Conservation (phyloP, 441 rosid genomes). For the Erodium chrysanthum region DNA sequence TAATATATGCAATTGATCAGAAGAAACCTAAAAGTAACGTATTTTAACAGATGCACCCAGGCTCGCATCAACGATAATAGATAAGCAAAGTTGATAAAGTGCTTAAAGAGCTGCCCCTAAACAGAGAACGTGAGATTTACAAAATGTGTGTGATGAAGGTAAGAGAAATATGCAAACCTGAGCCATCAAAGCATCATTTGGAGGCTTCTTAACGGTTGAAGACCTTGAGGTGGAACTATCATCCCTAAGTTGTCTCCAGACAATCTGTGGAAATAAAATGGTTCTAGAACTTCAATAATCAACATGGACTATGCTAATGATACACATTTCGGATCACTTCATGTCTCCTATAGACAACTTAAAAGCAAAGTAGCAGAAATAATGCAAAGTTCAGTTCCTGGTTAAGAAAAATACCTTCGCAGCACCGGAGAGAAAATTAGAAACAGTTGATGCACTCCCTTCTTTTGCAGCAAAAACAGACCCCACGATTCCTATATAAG, state of each 20-base stretch:
- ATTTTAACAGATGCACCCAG: neutral
- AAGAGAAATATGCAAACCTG: conserved; percentile 35
- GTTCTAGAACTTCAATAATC: conserved; percentile 2
- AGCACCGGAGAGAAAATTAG: conserved; percentile 58
- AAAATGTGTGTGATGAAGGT: neutral
- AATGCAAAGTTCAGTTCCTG: neutral
- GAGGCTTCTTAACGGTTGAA: conserved; percentile 35
- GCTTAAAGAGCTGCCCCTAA: neutral
- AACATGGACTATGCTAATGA: neutral
- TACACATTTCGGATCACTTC: neutral
- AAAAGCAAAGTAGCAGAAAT: neutral
- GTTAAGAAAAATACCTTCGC: conserved; percentile 42
- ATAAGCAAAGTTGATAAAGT: neutral
- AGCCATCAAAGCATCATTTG: conserved; percentile 41
- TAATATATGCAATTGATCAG: neutral
- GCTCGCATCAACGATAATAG: neutral
- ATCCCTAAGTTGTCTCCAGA: conserved; percentile 32
- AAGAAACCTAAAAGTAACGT: neutral
- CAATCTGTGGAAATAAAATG: conserved; percentile 28
- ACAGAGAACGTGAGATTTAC: neutral
- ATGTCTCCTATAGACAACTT: neutral
- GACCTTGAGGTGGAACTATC: conserved; percentile 27
- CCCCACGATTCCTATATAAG: conserved; percentile 59
- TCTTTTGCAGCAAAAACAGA: conserved; percentile 69
- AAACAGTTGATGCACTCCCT: conserved; percentile 39